Base-by-base conservation (phyloP, 495 filamentous ascomycete genomes). In the Neohortaea acidophila region DNA sequence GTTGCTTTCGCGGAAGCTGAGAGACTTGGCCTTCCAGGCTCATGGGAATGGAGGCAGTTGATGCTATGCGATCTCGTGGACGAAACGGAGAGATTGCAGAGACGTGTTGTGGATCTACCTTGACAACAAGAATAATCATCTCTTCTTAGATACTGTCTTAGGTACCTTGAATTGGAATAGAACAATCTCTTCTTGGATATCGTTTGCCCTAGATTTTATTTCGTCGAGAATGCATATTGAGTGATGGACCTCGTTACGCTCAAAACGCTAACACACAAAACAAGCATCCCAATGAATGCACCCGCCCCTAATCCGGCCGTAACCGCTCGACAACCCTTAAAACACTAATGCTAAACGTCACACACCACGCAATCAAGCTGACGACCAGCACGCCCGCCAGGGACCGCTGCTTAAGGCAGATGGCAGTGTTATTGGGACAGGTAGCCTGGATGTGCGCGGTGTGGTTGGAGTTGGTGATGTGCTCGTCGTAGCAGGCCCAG, bases 281-380 rank as follows among this genome's bases (percentile, higher is more conserved):
- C n/a, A n/a, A n/a, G n/a, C n/a, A n/a, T n/a, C n/a, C n/a, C n/a
- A n/a, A n/a, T n/a, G n/a, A n/a, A n/a, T n/a, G n/a, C n/a, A n/a
- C n/a, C n/a, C n/a, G n/a, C 24, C 24, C 4, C 15, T 13, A 48
- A 33, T 48, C 45, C 39, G 45, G 45, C 20, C 45, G 32, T 23
- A 52, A 21, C 37, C 43, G 48, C 38, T 52, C 49, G 21, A 52
- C 45, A n/a, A 52, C 49, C 17, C 49, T 26, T 41, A 52, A 32
- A 2, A 52, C 49, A n/a, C 36, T 42, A 20, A 52, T 28, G 21
- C 45, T 48, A 32, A 97, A 93, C 8, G 85, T 94, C 51, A 77
- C 66, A 39, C 86, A 72, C 89, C 89, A 97, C 20, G 82, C 79
- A 38, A 91, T 64, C 38, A 96, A 59, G 2, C 83, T 82, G 34